These are phyloP conservation scores for Chrysanthemum makinoi DNA, from an alignment of 129 eudicot genomes.

Conservation along the genomic window DNA sequence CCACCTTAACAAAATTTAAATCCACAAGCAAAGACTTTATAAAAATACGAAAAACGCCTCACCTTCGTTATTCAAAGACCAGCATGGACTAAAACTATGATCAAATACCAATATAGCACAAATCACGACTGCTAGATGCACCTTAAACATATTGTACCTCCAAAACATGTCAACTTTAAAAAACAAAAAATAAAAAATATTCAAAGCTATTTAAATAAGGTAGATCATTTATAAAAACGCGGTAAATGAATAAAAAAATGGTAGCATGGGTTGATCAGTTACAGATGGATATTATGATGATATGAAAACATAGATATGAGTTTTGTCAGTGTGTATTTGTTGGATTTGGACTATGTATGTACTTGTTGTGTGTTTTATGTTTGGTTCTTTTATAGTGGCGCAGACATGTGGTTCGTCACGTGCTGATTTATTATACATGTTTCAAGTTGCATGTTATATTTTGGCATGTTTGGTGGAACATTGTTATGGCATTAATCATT, in stretches of 20 bases:
- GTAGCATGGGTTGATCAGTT: constrained; percentile 13
- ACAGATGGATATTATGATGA: background rate
- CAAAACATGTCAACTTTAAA: constrained; percentile 31
- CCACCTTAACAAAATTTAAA: background rate
- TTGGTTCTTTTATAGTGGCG: constrained; percentile 24
- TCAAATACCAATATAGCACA: constrained; percentile 20
- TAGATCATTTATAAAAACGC: constrained; percentile 10
- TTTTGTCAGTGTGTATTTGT: constrained; percentile 11
- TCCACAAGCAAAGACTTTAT: background rate
- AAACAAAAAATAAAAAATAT: background rate
- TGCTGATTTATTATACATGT: background rate
- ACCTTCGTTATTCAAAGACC: constrained; percentile 57
- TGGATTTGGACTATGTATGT: constrained; percentile 31
- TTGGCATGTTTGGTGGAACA: constrained; percentile 31
- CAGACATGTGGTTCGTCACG: constrained; percentile 32
- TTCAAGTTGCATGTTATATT: constrained; percentile 23
- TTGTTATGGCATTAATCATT: background rate
- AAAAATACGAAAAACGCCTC: constrained; percentile 1
- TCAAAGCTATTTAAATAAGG: constrained; percentile 16
- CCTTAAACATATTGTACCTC: constrained; percentile 31
- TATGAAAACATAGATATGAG: constrained; percentile 1
- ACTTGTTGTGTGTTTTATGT: constrained; percentile 1
- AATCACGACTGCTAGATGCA: constrained; percentile 29
- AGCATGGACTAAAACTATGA: constrained; percentile 30
- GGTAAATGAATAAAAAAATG: constrained; percentile 15